A percentile compares a stretch with the other conserved stretches of the same genome.
Conservation (phyloP, 768 basidiomycete species). For the Panaeolus papilionaceus region DNA sequence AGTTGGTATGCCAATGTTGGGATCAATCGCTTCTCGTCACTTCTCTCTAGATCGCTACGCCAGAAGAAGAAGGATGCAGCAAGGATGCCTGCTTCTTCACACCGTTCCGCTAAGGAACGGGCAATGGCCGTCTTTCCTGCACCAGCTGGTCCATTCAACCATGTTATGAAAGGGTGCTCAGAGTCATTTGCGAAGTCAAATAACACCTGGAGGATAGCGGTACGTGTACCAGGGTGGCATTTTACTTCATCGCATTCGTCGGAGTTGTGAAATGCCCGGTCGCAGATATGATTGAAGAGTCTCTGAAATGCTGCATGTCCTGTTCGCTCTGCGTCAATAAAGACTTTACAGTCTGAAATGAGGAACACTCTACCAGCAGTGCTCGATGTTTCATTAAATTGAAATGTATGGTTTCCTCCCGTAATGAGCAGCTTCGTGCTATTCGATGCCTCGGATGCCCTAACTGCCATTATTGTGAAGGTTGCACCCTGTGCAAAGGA, state of each 20-base stretch:
- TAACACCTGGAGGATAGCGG: conserved; percentile 4
- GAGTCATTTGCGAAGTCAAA: background rate
- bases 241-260: background rate
- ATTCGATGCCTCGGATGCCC: no score
- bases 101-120: conserved; percentile 29
- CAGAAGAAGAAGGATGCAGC: conserved; percentile 44
- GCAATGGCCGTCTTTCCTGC: conserved; percentile 33
- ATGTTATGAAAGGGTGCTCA: conserved; percentile 12
- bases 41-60: conserved; percentile 32
- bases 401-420: no score
- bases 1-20: conserved; percentile 39
- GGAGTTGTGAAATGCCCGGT: background rate
- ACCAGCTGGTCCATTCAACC: conserved; percentile 31
- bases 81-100: conserved; percentile 19
- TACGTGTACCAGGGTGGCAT: conserved; percentile 11
- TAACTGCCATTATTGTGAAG: no score
- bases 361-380: no score
- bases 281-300: background rate
- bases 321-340: no score
- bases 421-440: no score
- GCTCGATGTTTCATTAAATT: no score
- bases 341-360: no score
- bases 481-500: no score
- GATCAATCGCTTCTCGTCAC: conserved; percentile 31
- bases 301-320: background rate